Evolutionary conservation across 495 filamentous ascomycete genomes (phyloP).

Genomic region (Aspergillus haitiensis): DNA sequence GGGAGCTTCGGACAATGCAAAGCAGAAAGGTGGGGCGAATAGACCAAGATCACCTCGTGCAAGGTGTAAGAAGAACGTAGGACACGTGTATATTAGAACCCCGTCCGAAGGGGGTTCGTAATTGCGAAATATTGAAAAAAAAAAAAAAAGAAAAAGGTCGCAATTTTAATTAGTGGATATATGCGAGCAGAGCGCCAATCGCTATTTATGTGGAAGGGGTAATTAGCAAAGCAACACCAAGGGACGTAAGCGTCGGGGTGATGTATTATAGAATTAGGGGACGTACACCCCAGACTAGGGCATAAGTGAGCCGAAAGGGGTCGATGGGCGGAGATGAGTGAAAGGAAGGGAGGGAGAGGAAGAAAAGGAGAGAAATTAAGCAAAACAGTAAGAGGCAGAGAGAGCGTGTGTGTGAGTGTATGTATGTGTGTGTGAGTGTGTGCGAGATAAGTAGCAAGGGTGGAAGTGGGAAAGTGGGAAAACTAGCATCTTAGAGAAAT

Average conservation of each 20-base stretch:
- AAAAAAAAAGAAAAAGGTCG: conserved; percentile 6
- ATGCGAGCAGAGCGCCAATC: conserved; percentile 24
- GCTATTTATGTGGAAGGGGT: too few relatives aligned
- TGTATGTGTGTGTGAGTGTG: too few relatives aligned
- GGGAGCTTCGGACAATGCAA: conserved; percentile 38
- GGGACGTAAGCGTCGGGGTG: background rate
- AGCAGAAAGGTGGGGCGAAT: conserved; percentile 17
- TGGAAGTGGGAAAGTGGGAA: background rate
- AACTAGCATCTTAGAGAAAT: conserved; percentile 2
- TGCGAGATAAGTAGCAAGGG: background rate
- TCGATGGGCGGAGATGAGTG: background rate
- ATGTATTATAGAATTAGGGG: conserved; percentile 7
- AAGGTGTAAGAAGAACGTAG: conserved; percentile 9
- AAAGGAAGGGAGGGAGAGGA: background rate
- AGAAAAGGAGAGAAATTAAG: background rate
- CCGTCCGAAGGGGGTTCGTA: conserved; percentile 8
- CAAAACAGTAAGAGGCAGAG: background rate
- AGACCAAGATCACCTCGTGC: conserved; percentile 15
- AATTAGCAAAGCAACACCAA: too few relatives aligned
- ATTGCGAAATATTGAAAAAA: conserved; percentile 10
- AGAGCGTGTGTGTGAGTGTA: background rate
- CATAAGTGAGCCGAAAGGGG: background rate
- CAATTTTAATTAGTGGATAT: background rate
- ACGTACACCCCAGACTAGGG: background rate
- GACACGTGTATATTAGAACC: conserved; percentile 15